Conservation (phyloP, 2,329 filamentous ascomycete genomes). For the Aureobasidium sp. region DNA sequence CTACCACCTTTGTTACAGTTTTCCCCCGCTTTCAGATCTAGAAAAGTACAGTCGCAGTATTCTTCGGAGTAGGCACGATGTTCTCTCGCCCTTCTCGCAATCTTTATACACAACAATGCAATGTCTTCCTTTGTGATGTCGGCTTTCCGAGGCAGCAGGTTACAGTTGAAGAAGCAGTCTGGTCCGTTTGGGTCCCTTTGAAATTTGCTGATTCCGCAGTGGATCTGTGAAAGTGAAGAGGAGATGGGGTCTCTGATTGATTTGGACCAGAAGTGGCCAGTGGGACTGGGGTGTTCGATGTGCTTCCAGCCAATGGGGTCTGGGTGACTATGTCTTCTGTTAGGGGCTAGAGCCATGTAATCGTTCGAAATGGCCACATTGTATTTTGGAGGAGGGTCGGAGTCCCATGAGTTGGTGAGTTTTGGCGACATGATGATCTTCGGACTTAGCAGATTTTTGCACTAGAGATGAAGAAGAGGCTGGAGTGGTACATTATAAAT, state of each 20-base stretch:
- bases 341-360: background rate
- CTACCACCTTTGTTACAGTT: background rate
- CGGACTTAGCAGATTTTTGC: background rate
- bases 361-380: background rate
- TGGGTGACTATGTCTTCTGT: background rate
- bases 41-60: background rate
- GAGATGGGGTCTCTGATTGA: background rate
- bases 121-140: background rate
- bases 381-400: background rate
- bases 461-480: background rate
- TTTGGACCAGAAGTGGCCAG: background rate
- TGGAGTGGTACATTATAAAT: background rate
- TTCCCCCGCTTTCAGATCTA: background rate
- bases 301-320: background rate
- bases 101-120: background rate
- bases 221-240: background rate
- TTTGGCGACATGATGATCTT: background rate
- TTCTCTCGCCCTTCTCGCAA: background rate
- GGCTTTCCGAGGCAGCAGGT: background rate
- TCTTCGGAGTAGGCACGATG: background rate
- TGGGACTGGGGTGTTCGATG: background rate
- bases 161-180: background rate
- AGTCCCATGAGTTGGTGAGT: background rate
- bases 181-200: background rate
- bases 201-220: background rate